These are phyloP conservation scores for Hemerocallis citrina DNA, from an alignment of 106 monocot species.

Conservation along the genomic window DNA sequence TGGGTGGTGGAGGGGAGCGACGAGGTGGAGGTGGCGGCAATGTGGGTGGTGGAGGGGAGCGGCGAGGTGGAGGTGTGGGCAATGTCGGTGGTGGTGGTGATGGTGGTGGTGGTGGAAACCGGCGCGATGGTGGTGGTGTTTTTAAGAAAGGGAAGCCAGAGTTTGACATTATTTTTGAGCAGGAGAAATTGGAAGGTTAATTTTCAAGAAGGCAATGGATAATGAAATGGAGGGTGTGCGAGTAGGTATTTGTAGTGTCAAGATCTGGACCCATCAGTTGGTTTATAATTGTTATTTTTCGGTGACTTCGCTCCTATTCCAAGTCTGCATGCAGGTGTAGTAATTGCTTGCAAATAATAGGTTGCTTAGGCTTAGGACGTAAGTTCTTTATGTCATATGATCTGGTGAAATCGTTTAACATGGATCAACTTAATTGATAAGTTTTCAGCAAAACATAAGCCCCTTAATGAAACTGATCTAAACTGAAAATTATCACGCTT, in stretches of 20 bases:
- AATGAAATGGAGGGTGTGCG: neutral
- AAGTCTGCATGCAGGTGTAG: conserved; percentile 13
- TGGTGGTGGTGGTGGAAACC: too few species aligned
- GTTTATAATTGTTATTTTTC: too few species aligned
- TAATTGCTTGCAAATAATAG: conserved; percentile 28
- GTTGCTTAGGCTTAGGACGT: conserved; percentile 12
- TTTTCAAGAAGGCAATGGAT: neutral
- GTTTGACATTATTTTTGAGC: conserved; percentile 6
- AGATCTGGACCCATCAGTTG: neutral
- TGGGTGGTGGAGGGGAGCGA: too few species aligned
- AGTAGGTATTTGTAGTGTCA: conserved; percentile 16
- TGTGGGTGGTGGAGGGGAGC: neutral
- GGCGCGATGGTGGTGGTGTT: conserved; percentile 19
- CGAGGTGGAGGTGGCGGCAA: too few species aligned
- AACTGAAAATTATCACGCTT: too few species aligned
- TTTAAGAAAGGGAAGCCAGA: conserved; percentile 9
- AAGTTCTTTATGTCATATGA: too few species aligned
- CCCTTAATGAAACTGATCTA: too few species aligned
- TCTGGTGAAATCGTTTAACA: too few species aligned
- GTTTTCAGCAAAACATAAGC: too few species aligned
- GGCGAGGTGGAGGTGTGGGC: conserved; percentile 11
- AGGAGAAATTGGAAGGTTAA: neutral
- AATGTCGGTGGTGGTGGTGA: conserved; percentile 2
- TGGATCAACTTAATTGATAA: too few species aligned
- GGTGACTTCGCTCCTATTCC: conserved; percentile 31